Evolutionary conservation across 768 basidiomycete species (phyloP).

Genomic region (Chalciporus sphaerocephalus): DNA sequence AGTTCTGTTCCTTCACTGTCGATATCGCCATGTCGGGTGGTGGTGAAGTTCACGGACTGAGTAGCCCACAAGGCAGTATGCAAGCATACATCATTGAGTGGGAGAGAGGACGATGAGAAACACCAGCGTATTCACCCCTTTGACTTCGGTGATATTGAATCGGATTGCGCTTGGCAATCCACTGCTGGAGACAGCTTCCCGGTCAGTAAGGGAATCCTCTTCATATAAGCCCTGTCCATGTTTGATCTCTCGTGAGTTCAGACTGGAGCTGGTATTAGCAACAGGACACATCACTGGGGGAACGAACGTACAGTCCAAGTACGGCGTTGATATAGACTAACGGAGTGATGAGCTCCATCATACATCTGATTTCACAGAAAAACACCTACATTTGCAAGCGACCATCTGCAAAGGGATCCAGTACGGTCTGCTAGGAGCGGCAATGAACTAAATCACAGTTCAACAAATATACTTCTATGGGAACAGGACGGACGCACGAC

Average conservation of each 20-base stretch:
- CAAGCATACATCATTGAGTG: not conserved
- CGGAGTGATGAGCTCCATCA: not conserved
- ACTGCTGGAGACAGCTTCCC: not conserved
- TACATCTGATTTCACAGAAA: not conserved
- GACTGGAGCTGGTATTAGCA: conserved; percentile 15
- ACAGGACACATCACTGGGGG: not conserved
- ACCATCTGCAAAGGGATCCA: conserved; percentile 31
- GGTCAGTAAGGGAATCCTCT: conserved; percentile 17
- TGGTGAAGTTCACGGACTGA: conserved; percentile 15
- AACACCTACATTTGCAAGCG: conserved; percentile 19
- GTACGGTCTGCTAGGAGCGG: conserved; percentile 14
- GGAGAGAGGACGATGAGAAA: no score
- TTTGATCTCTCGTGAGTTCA: conserved; percentile 21
- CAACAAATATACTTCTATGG: not conserved
- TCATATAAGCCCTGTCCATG: conserved; percentile 23
- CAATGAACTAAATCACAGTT: conserved; percentile 19
- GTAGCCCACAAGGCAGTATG: conserved; percentile 9
- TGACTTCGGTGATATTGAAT: conserved; percentile 11
- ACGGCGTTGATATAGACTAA: conserved; percentile 30
- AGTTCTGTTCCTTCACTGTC: conserved; percentile 7
- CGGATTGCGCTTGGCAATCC: conserved; percentile 8
- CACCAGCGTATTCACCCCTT: conserved; percentile 11
- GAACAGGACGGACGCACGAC: conserved; percentile 15
- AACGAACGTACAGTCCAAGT: conserved; percentile 21
- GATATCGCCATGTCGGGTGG: not conserved